These are phyloP conservation scores for Stagonosporopsis vannaccii DNA, from an alignment of 2,329 filamentous ascomycete genomes.

Conservation along the genomic window DNA sequence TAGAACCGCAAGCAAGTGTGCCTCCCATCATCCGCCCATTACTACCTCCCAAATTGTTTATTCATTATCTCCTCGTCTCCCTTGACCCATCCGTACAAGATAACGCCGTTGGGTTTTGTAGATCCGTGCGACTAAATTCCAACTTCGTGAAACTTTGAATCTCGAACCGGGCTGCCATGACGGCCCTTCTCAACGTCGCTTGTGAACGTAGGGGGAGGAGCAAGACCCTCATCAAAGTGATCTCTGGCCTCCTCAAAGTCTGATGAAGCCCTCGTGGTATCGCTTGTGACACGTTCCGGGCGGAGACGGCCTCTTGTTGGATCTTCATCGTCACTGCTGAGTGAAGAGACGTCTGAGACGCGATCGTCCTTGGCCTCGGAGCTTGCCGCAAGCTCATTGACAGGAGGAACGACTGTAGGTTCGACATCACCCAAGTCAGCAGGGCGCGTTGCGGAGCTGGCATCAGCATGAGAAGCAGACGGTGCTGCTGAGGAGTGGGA, in stretches of 20 bases:
- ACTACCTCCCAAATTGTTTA: conserved; percentile 4
- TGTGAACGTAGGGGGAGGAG: conserved; percentile 51
- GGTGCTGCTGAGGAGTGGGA: conserved; percentile 20
- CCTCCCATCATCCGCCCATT: conserved; percentile 7
- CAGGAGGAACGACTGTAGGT: conserved; percentile 26
- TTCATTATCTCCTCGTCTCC: neutral
- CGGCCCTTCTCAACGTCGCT: conserved; percentile 32
- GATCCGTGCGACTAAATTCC: conserved; percentile 28
- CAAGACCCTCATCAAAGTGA: conserved; percentile 56
- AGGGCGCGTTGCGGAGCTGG: conserved; percentile 18
- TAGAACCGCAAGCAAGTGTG: neutral
- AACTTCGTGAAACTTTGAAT: conserved; percentile 46
- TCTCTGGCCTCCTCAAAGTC: conserved; percentile 63
- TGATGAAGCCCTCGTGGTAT: conserved; percentile 46
- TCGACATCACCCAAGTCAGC: conserved; percentile 24
- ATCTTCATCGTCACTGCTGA: conserved; percentile 34
- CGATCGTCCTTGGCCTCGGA: conserved; percentile 21
- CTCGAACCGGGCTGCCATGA: conserved; percentile 41
- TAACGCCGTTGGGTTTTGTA: neutral
- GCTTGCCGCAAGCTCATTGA: conserved; percentile 19
- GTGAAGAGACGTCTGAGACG: conserved; percentile 47
- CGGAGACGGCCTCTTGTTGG: conserved; percentile 29
- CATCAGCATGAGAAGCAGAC: conserved; percentile 13
- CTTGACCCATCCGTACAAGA: neutral
- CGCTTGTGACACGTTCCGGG: conserved; percentile 30